phyloP scores from a whole-genome alignment of 2,329 filamentous ascomycete species.

The Colletotrichum sp. region DNA sequence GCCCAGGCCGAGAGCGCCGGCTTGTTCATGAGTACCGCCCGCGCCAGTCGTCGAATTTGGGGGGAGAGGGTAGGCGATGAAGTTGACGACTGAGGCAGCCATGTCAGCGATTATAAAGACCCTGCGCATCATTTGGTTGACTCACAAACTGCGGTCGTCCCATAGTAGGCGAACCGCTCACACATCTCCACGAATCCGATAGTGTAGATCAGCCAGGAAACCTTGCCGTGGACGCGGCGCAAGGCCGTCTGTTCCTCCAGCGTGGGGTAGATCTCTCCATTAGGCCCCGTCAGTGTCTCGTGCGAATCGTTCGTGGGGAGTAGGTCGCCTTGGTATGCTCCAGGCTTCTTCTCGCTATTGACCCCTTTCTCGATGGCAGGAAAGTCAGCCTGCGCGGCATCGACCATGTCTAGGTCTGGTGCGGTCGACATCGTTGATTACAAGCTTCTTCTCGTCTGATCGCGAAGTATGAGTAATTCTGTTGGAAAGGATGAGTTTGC shows the following conservation, averaged over 20 bases:
- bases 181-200: slow-evolving; percentile 69
- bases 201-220: slow-evolving; percentile 61
- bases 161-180: slow-evolving; percentile 70
- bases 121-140: slow-evolving; percentile 33
- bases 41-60: slow-evolving; percentile 55
- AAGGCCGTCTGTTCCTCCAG: slow-evolving; percentile 58
- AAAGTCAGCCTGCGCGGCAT: slow-evolving; percentile 6
- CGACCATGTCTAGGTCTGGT: slow-evolving; percentile 9
- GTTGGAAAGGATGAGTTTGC: not conserved
- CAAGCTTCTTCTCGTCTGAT: not conserved
- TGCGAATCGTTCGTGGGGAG: not conserved
- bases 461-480: not conserved
- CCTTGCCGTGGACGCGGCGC: slow-evolving; percentile 56
- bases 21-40: slow-evolving; percentile 29
- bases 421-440: slow-evolving; percentile 8
- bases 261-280: slow-evolving; percentile 50
- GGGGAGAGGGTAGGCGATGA: slow-evolving; percentile 63
- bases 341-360: not conserved
- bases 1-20: slow-evolving; percentile 24
- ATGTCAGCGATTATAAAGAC: slow-evolving; percentile 32
- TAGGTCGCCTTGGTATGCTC: not conserved
- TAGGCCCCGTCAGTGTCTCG: not conserved
- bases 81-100: slow-evolving; percentile 54
- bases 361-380: slow-evolving; percentile 16
- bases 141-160: slow-evolving; percentile 62